Base-by-base conservation (phyloP, 2,329 filamentous ascomycete genomes). In the Sporothrix curviconia region DNA sequence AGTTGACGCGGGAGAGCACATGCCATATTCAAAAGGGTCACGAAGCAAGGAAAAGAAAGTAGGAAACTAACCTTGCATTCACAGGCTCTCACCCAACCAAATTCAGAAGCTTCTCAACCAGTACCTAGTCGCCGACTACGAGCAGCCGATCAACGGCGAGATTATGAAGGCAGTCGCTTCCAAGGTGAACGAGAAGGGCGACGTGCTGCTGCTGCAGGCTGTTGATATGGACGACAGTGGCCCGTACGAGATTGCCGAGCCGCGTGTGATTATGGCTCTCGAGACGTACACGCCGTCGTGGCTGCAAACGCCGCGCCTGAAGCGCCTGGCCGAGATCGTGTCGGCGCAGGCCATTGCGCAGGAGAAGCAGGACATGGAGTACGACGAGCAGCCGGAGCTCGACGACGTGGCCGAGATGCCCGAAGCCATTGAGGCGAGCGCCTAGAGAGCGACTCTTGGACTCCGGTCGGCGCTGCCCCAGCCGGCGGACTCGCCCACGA, bases 161-260 rank as follows among this genome's bases (percentile, higher is more conserved):
- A 99, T 99, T 70, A 99, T 99, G 94, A 99, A 99, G 77, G 94
- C 94, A 7, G 95, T 99, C 55, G 94, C 95, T 7, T 96, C 91
- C 39, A 83, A 92, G 55, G 94, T 99, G 47, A 97, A 92, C 1
- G 94, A 99, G 76, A 99, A 99, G 85, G 95, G 91, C 67, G 94
- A 97, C 66, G 92, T 97, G 3, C 80, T 99, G 54, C 83, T 99
- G 58, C 80, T 99, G 47, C 88, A 92, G 59, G 91, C 94, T 50
- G 92, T 99, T 59, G 94, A 99, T 71, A 96, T 99, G 92, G 94
- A 99, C 68, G 94, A 99, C 74, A 96, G 90, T 66, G 94, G 94
- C 24, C 94, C 92, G 25, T 99, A 99, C 69, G 94, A 97, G 73
- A 99, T 99, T 71, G 94, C 94, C 14, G 94, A 99, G 73, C 94